Evolutionary conservation across 2,329 filamentous ascomycete species (phyloP).

Genomic region (Hirsutella thompsonii): DNA sequence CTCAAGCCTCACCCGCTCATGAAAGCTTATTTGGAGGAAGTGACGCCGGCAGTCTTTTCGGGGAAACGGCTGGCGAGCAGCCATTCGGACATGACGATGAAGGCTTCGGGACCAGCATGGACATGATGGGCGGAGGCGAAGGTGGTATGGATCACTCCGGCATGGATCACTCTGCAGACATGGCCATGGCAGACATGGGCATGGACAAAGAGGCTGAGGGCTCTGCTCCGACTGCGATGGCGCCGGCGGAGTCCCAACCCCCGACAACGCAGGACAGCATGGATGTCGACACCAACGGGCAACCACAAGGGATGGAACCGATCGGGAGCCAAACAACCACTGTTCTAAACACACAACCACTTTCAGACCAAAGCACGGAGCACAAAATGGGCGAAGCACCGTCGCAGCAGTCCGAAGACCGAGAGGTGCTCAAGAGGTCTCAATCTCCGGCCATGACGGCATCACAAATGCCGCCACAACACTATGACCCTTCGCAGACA

Average conservation of each 20-base stretch:
- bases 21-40: slow-evolving; percentile 74
- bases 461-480: slow-evolving; percentile 22
- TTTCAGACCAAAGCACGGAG: background rate
- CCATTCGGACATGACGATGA: slow-evolving; percentile 75
- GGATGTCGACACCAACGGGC: background rate
- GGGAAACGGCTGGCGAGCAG: slow-evolving; percentile 49
- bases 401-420: slow-evolving; percentile 1
- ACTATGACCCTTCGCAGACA: slow-evolving; percentile 41
- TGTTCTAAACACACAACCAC: background rate
- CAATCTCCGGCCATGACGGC: slow-evolving; percentile 20
- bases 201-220: slow-evolving; percentile 10
- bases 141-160: slow-evolving; percentile 20
- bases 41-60: slow-evolving; percentile 74
- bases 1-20: slow-evolving; percentile 55
- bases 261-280: background rate
- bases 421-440: slow-evolving; percentile 7
- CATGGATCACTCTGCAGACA: slow-evolving; percentile 29
- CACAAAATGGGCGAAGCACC: background rate
- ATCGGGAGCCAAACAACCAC: too few species aligned
- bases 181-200: slow-evolving; percentile 25
- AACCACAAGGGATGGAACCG: background rate
- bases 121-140: slow-evolving; percentile 30
- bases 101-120: slow-evolving; percentile 66
- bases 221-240: background rate
- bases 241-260: slow-evolving; percentile 2